A percentile compares a stretch with the other conserved stretches of the same genome.
Evolutionary conservation across 2,329 filamentous ascomycete genomes (phyloP).

Genomic region (Coniochaeta pulveracea): DNA sequence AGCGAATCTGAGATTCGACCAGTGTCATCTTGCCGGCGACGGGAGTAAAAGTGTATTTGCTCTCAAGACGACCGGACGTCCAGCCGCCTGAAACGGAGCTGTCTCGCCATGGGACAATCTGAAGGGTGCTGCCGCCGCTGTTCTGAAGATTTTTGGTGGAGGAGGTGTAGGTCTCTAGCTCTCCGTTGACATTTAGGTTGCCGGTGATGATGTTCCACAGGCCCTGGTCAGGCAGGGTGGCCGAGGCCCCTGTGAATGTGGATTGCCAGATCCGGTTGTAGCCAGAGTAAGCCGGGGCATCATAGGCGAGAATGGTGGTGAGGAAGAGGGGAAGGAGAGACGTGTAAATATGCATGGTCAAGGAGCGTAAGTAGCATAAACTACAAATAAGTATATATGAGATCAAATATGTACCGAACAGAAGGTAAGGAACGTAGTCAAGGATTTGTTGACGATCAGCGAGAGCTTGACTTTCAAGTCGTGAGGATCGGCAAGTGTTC

Average conservation of each 20-base stretch:
- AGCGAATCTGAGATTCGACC: constrained; percentile 31
- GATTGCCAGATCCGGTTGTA: constrained; percentile 33
- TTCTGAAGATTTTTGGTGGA: constrained; percentile 35
- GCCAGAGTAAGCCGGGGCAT: constrained; percentile 25
- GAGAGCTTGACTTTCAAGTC: not conserved
- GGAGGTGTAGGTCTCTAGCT: constrained; percentile 33
- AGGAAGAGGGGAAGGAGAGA: constrained; percentile 10
- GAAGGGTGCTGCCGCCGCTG: constrained; percentile 37
- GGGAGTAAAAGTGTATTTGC: constrained; percentile 32
- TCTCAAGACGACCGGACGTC: constrained; percentile 40
- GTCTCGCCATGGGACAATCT: constrained; percentile 34
- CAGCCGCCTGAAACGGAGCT: constrained; percentile 22
- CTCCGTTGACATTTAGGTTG: constrained; percentile 34
- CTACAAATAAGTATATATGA: not conserved
- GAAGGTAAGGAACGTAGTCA: constrained; percentile 1
- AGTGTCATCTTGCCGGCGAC: constrained; percentile 25
- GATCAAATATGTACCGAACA: not conserved
- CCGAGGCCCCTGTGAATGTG: constrained; percentile 28
- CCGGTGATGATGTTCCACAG: constrained; percentile 35
- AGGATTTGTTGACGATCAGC: not conserved
- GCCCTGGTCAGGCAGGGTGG: constrained; percentile 21
- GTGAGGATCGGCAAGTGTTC: constrained; percentile 1
- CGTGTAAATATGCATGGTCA: constrained; percentile 1
- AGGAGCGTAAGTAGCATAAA: not conserved
- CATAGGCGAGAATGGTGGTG: constrained; percentile 20